Conservation (phyloP, 2,329 filamentous ascomycete genomes). For the Alternaria sp. region DNA sequence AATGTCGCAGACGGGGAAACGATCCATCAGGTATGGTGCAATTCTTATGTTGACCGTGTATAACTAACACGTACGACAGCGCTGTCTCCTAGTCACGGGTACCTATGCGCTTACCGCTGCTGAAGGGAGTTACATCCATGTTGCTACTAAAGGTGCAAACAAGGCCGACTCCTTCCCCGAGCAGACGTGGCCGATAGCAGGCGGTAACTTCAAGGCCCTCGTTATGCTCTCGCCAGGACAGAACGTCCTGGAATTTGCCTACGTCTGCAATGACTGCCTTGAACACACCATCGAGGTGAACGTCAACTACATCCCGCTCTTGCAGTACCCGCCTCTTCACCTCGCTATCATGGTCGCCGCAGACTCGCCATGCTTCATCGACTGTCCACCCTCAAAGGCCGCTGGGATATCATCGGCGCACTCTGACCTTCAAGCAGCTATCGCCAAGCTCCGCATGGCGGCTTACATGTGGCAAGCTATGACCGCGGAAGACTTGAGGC, state of each 20-base stretch:
- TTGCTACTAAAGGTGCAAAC: conserved; percentile 23
- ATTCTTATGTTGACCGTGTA: too few relatives aligned
- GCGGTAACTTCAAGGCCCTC: conserved; percentile 41
- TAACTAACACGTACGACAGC: conserved; percentile 14
- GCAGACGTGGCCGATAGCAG: conserved; percentile 44
- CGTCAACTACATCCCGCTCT: conserved; percentile 38
- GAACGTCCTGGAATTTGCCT: conserved; percentile 29
- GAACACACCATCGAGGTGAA: conserved; percentile 14
- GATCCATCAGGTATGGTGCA: conserved; percentile 28
- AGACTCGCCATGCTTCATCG: conserved; percentile 40
- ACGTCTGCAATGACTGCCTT: conserved; percentile 27
- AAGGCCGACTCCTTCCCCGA: conserved; percentile 30
- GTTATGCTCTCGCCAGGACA: conserved; percentile 37
- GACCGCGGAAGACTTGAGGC: conserved; percentile 41
- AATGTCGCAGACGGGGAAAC: conserved; percentile 38
- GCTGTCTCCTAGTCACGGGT: conserved; percentile 41
- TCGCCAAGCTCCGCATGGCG: conserved; percentile 43
- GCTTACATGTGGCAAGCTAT: conserved; percentile 47
- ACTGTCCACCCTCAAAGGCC: conserved; percentile 37
- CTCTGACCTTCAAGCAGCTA: conserved; percentile 35
- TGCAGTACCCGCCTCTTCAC: conserved; percentile 42
- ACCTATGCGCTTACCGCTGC: conserved; percentile 17
- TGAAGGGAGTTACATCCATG: conserved; percentile 30
- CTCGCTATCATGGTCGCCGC: conserved; percentile 42
- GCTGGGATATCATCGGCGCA: conserved; percentile 34